These are phyloP conservation scores for Nectriaceae sp. DNA, from an alignment of 2,329 filamentous ascomycete species.

Conservation along the genomic window DNA sequence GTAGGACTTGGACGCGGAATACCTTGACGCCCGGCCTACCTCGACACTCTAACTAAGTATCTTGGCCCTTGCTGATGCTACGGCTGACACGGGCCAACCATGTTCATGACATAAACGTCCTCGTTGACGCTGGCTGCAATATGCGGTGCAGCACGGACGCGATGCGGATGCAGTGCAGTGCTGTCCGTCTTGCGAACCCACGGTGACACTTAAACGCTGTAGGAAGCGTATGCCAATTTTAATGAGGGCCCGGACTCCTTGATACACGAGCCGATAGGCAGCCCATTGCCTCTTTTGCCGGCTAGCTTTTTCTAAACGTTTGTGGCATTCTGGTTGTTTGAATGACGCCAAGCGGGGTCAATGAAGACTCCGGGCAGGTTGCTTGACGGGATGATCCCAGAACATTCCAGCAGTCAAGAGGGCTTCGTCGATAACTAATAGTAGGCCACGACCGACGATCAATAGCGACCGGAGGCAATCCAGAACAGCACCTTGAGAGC, in stretches of 20 bases:
- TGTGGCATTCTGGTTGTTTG: too few relatives aligned
- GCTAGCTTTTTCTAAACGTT: not conserved
- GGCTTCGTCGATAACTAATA: not conserved
- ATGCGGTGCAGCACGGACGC: not conserved
- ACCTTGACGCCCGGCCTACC: not conserved
- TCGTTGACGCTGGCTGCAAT: not conserved
- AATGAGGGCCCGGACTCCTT: not conserved
- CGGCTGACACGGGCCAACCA: not conserved
- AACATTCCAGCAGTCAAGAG: not conserved
- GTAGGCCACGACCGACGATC: not conserved
- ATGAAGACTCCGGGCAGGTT: not conserved
- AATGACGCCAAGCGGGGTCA: not conserved
- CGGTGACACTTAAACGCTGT: not conserved
- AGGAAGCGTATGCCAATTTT: not conserved
- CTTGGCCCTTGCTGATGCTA: not conserved
- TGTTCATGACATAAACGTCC: not conserved
- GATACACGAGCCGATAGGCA: not conserved
- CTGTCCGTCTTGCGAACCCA: slow-evolving; percentile 1
- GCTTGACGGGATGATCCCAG: slow-evolving; percentile 1
- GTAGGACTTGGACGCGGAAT: not conserved
- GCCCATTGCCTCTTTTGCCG: not conserved
- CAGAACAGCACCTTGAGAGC: not conserved
- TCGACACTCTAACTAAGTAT: not conserved
- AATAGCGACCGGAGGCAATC: not conserved
- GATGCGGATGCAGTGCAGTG: not conserved